Conservation (phyloP, 257 asterid species). For the Paraleonurus japonicus region DNA sequence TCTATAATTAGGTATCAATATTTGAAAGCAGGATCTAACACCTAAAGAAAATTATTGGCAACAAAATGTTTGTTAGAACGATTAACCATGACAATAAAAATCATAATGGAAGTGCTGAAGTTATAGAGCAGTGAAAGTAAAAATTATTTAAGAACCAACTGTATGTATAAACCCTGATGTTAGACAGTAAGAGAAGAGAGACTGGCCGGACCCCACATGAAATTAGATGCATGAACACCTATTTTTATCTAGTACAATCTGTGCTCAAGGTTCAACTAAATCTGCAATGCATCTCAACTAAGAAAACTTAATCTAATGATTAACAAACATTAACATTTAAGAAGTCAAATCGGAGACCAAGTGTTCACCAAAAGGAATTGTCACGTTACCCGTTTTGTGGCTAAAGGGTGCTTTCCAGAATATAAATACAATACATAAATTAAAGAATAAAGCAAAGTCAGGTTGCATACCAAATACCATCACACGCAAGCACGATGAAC, state of each 20-base stretch:
- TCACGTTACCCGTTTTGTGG: neutral
- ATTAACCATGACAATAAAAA: neutral
- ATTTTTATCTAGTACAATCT: neutral
- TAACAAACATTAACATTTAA: neutral
- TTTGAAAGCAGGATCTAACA: neutral
- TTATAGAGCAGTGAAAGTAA: neutral
- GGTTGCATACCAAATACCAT: conserved; percentile 86
- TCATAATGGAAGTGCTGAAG: neutral
- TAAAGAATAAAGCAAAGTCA: conserved; percentile 8
- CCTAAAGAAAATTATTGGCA: neutral
- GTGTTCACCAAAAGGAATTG: neutral
- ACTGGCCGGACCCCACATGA: neutral
- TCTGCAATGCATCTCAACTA: neutral
- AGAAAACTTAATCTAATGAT: neutral
- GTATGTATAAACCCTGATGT: neutral
- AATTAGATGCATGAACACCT: neutral
- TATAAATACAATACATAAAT: neutral
- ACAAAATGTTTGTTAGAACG: neutral
- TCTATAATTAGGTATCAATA: neutral
- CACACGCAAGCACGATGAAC: conserved; percentile 92
- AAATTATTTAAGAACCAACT: neutral
- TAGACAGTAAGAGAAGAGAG: neutral
- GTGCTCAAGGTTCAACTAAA: neutral
- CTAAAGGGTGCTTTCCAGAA: neutral
- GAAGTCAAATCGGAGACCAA: neutral